Evolutionary conservation across 1,284 basidiomycete species (phyloP).

Genomic region (Tranzscheliella williamsii): DNA sequence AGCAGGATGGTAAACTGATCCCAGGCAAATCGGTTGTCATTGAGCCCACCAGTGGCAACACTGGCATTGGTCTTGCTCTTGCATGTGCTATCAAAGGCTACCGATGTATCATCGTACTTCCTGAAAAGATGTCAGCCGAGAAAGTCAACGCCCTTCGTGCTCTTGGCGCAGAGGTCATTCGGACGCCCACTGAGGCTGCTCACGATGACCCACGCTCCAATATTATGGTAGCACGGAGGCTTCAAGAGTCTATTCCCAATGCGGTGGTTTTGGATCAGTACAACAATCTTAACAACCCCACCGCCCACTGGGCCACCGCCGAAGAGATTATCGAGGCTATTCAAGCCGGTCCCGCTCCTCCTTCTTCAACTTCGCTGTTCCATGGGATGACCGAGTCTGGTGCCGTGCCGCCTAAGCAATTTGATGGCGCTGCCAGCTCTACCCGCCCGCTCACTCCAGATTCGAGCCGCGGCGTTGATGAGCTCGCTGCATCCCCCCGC

Average conservation of each 20-base stretch:
- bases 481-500: slow-evolving; percentile 11
- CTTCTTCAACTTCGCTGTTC: slow-evolving; percentile 38
- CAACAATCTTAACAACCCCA: slow-evolving; percentile 67
- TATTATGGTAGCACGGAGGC: slow-evolving; percentile 80
- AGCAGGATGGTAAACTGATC: slow-evolving; percentile 79
- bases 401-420: neutral
- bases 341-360: slow-evolving; percentile 59
- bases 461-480: slow-evolving; percentile 35
- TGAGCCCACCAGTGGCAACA: slow-evolving; percentile 85
- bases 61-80: slow-evolving; percentile 72
- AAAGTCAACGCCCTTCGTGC: slow-evolving; percentile 90
- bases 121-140: slow-evolving; percentile 95
- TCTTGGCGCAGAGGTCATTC: slow-evolving; percentile 87
- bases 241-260: slow-evolving; percentile 78
- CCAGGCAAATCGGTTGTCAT: slow-evolving; percentile 90
- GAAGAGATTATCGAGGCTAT: slow-evolving; percentile 72
- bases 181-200: slow-evolving; percentile 87
- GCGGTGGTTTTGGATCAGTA: slow-evolving; percentile 92
- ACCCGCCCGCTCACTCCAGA: slow-evolving; percentile 40
- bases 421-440: neutral
- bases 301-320: slow-evolving; percentile 48
- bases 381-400: neutral
- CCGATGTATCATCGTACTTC: slow-evolving; percentile 78
- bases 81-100: slow-evolving; percentile 86
- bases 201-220: slow-evolving; percentile 84